Conservation (phyloP, 176 grass and related monocot species). For the Eleusine coracana region DNA sequence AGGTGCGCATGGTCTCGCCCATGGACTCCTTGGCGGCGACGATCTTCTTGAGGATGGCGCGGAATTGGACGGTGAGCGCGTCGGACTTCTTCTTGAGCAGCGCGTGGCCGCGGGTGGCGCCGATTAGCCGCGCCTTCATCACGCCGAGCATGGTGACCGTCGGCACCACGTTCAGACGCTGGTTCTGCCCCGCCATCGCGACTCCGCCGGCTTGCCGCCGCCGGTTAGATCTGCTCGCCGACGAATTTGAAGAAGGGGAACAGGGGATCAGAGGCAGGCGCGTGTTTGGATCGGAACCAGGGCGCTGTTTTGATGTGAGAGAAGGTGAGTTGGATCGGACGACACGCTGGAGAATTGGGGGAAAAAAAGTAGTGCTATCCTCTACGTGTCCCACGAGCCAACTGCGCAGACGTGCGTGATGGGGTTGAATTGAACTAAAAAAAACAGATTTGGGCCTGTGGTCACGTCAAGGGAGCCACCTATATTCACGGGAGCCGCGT, state of each 20-base stretch:
- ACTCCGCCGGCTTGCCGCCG: constrained; percentile 23
- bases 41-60: constrained; percentile 87
- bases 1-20: constrained; percentile 74
- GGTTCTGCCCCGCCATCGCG: constrained; percentile 72
- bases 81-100: constrained; percentile 97
- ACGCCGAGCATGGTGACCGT: constrained; percentile 87
- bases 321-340: neutral
- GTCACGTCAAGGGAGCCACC: no score
- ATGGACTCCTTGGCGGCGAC: constrained; percentile 91
- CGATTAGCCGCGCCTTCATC: constrained; percentile 83
- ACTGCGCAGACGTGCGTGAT: no score
- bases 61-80: constrained; percentile 86
- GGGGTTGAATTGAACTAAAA: no score
- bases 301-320: neutral
- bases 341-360: no score
- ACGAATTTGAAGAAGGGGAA: neutral
- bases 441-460: no score
- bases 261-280: neutral
- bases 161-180: constrained; percentile 75
- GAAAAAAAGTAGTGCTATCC: no score
- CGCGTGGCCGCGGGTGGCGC: constrained; percentile 82
- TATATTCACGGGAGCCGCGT: no score
- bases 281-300: neutral
- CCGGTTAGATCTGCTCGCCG: no score
- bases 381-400: no score